Percentiles rank a stretch among this genome's conserved stretches.
Evolutionary conservation across 1,139 yeast genomes (phyloP).

Genomic region (Protomyces gravidus): DNA sequence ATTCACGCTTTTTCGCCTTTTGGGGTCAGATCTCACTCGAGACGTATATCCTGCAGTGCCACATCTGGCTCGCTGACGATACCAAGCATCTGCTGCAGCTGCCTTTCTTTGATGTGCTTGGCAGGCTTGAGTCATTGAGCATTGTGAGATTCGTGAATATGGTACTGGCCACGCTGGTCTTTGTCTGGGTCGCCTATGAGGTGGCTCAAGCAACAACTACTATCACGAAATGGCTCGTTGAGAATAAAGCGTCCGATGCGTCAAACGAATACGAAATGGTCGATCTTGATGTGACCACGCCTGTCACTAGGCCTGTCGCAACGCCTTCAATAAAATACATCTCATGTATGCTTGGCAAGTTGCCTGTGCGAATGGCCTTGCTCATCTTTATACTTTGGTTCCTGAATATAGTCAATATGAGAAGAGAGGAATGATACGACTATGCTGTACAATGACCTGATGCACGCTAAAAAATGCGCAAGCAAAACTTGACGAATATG

Average conservation of each 20-base stretch:
- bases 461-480: neutral
- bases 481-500: too few species aligned
- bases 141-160: neutral
- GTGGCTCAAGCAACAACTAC: neutral
- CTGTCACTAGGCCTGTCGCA: too few species aligned
- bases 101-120: neutral
- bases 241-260: too few species aligned
- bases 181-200: neutral
- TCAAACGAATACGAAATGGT: too few species aligned
- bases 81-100: conserved; percentile 18
- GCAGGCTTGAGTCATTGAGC: neutral
- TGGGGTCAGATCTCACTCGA: conserved; percentile 37
- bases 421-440: too few species aligned
- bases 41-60: conserved; percentile 37
- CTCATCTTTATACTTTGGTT: neutral
- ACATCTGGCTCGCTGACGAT: conserved; percentile 38
- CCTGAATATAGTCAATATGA: neutral
- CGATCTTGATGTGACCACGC: too few species aligned
- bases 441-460: too few species aligned
- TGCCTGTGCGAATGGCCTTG: neutral
- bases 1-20: conserved; percentile 36
- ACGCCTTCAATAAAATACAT: too few species aligned
- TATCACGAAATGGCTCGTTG: neutral
- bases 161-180: neutral
- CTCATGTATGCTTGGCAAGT: neutral